Evolutionary conservation across 2,329 filamentous ascomycete genomes (phyloP).

Genomic region (Ascochyta fabae): DNA sequence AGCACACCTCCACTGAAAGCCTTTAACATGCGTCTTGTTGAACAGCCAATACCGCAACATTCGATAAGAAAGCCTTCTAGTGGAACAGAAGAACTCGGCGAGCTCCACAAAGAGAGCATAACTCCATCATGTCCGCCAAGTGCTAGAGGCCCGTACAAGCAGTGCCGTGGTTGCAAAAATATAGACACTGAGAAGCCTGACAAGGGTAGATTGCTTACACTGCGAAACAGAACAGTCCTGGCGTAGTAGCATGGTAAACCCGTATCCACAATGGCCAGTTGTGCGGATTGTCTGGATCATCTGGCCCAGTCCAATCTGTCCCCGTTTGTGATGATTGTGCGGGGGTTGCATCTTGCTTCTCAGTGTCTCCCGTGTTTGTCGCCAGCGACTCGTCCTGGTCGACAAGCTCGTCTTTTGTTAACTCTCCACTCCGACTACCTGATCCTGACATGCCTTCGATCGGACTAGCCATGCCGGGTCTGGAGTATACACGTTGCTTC

Average conservation of each 20-base stretch:
- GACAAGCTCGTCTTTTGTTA: neutral
- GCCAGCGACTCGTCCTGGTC: neutral
- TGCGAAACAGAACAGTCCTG: constrained; percentile 46
- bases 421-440: neutral
- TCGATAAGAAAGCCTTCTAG: too few species aligned
- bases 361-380: constrained; percentile 4
- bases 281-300: constrained; percentile 48
- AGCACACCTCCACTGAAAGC: neutral
- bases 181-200: too few species aligned
- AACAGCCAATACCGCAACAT: too few species aligned
- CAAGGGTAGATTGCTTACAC: constrained; percentile 35
- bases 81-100: too few species aligned
- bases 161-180: too few species aligned
- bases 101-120: too few species aligned
- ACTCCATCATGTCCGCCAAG: too few species aligned
- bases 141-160: too few species aligned
- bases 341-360: neutral
- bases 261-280: constrained; percentile 47
- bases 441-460: neutral
- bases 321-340: neutral
- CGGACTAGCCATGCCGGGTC: neutral
- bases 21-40: too few species aligned
- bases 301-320: constrained; percentile 42
- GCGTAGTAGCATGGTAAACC: constrained; percentile 42
- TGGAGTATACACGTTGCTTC: neutral